These are phyloP conservation scores for Stagonosporopsis chrysanthemi DNA, from an alignment of 2,329 filamentous ascomycete species.

Conservation along the genomic window DNA sequence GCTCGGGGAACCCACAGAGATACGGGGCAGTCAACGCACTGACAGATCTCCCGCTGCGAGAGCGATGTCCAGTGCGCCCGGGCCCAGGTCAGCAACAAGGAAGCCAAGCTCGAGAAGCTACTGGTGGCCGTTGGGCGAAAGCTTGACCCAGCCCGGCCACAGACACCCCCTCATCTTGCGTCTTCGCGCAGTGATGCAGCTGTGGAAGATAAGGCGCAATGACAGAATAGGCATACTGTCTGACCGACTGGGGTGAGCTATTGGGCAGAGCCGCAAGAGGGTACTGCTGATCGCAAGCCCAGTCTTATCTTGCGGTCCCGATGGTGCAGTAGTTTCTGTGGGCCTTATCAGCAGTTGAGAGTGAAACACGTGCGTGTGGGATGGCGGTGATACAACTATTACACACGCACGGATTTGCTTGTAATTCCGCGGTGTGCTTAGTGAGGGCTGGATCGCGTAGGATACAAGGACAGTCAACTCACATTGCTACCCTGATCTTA, in stretches of 20 bases:
- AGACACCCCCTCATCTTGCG: conserved; percentile 3
- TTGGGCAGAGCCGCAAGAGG: conserved; percentile 15
- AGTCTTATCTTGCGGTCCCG: conserved; percentile 15
- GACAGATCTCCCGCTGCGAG: conserved; percentile 11
- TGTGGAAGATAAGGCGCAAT: conserved; percentile 2
- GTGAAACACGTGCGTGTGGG: conserved; percentile 11
- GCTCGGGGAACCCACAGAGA: conserved; percentile 2
- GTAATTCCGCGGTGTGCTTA: conserved; percentile 1
- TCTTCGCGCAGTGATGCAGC: neutral
- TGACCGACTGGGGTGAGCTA: neutral
- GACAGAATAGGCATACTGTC: conserved; percentile 3
- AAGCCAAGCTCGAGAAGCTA: neutral
- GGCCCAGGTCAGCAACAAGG: neutral
- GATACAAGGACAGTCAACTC: neutral
- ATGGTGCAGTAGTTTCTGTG: conserved; percentile 20
- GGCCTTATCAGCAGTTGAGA: conserved; percentile 17
- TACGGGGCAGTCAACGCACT: conserved; percentile 7
- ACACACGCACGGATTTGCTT: conserved; percentile 4
- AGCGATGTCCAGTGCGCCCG: neutral
- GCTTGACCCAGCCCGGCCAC: conserved; percentile 8
- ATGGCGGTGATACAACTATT: conserved; percentile 7
- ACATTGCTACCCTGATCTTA: neutral
- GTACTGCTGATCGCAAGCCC: conserved; percentile 1
- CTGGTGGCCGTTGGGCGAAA: conserved; percentile 5
- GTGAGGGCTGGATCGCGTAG: neutral